Evolutionary conservation across 805 yeast genomes (phyloP).

Genomic region (Candida vaughaniae): DNA sequence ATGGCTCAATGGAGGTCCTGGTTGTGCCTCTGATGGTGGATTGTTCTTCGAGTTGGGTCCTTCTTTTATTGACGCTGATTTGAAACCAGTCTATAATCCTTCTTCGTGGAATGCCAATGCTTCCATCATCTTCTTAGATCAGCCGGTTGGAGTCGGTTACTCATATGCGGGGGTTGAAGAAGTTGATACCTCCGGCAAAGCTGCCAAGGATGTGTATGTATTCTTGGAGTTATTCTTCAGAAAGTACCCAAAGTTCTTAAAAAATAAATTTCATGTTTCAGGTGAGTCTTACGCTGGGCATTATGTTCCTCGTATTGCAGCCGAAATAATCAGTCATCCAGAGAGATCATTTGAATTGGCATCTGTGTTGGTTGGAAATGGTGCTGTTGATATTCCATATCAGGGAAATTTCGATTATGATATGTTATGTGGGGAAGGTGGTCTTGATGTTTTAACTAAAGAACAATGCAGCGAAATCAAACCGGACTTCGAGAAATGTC

Average conservation of each 20-base stretch:
- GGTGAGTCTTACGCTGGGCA: slow-evolving; percentile 47
- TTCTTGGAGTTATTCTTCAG: slow-evolving; percentile 31
- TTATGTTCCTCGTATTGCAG: slow-evolving; percentile 41
- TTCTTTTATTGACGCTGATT: slow-evolving; percentile 20
- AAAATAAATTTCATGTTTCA: slow-evolving; percentile 28
- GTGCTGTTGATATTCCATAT: slow-evolving; percentile 74
- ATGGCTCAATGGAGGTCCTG: slow-evolving; percentile 36
- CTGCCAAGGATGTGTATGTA: slow-evolving; percentile 26
- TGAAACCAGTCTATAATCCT: slow-evolving; percentile 27
- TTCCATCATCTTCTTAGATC: slow-evolving; percentile 37
- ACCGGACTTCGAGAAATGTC: slow-evolving; percentile 6
- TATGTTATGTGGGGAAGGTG: slow-evolving; percentile 75
- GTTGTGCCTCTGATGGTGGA: slow-evolving; percentile 30
- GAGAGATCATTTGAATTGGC: slow-evolving; percentile 50
- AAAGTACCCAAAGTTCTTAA: slow-evolving; percentile 24
- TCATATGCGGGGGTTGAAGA: slow-evolving; percentile 20
- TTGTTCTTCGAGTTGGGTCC: slow-evolving; percentile 33
- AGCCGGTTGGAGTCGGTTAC: slow-evolving; percentile 27
- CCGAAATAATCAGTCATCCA: slow-evolving; percentile 36
- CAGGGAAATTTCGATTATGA: slow-evolving; percentile 76
- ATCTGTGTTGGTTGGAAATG: slow-evolving; percentile 89
- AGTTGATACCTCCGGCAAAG: slow-evolving; percentile 21
- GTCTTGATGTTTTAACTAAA: slow-evolving; percentile 21
- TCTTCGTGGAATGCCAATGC: slow-evolving; percentile 31
- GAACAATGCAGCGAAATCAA: slow-evolving; percentile 29